Evolutionary conservation across 257 asterid species (phyloP), one percentile per base, ranked within the genome.

Genomic region (Plectranthus barbatus): DNA sequence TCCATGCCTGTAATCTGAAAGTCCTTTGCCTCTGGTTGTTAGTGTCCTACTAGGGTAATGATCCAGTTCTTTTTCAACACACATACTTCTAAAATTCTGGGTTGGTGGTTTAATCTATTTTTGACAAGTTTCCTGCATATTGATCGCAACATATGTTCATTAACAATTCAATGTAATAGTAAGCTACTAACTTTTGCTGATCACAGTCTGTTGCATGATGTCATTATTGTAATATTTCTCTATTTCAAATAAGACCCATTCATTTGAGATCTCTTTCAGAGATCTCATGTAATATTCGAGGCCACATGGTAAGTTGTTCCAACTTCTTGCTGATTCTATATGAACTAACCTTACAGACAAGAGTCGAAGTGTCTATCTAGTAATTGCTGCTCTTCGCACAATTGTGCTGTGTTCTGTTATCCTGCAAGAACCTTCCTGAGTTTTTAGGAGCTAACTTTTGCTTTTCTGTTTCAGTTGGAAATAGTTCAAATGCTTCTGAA

Each of bases 401-500:
- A 10, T 8, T 21, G 49, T 23, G 55, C n/a, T 56, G 19, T 0
- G 15, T 44, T 15, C 37, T 42, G 10, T 46, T 23, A 9, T 21
- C 56, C 42, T 39, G 20, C n/a, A n/a, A n/a, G n/a, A n/a, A n/a
- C n/a, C n/a, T n/a, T n/a, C 26, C 50, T 9, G 11, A 40, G 24
- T 7, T 50, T 15, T 37, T 33, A 33, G 55, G 48, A 55, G 17
- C 42, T 69, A 36, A 44, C 14, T 67, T 59, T 9, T 56, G 46
- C 48, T 71, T 17, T 61, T n/a, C n/a, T n/a, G n/a, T 74, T 70
- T 71, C 95, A 93, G 97, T 58, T 93, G 67, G 95, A 87, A 73
- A 79, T 93, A 31, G 67, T 90, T 39, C 77, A 90, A 81, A 29
- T 81, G 74, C 97, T 93, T 69, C 80, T 90, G 69, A 93, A 87